These are phyloP conservation scores for Amaranthus hypochondriacus DNA, from an alignment of 148 eudicot species.

Conservation along the genomic window DNA sequence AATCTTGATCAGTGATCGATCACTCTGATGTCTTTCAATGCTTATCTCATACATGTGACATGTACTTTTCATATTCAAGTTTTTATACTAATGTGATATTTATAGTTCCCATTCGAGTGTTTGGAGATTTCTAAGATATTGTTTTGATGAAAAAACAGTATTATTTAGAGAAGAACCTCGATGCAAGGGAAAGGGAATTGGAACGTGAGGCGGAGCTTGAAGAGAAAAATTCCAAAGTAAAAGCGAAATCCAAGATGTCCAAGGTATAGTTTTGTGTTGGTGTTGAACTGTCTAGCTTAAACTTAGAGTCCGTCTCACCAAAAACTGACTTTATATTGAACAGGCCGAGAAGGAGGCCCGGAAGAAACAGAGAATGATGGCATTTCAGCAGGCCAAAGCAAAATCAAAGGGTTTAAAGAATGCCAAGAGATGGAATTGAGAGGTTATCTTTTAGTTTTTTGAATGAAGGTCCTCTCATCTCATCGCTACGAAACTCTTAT, in stretches of 20 bases:
- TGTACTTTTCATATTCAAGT: too few species aligned
- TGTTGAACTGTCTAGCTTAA: neutral
- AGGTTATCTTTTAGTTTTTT: conserved; percentile 12
- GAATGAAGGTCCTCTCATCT: conserved; percentile 17
- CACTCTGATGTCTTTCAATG: too few species aligned
- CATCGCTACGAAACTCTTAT: neutral
- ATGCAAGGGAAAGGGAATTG: conserved; percentile 70
- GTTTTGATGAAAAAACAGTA: conserved; percentile 41
- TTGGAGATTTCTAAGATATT: neutral
- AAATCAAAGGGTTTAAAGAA: conserved; percentile 71
- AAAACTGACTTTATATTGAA: conserved; percentile 1
- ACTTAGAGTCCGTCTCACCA: neutral
- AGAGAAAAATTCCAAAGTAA: conserved; percentile 76
- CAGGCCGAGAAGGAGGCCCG: conserved; percentile 96
- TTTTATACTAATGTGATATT: neutral
- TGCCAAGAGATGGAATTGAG: conserved; percentile 81
- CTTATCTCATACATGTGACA: too few species aligned
- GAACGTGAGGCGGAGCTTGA: conserved; percentile 89
- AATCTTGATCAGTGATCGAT: too few species aligned
- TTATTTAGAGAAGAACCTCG: conserved; percentile 91
- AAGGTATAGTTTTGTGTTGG: conserved; percentile 43
- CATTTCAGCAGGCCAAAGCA: conserved; percentile 89
- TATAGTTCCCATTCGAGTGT: neutral
- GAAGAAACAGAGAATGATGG: conserved; percentile 82
- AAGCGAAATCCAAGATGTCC: conserved; percentile 96